Evolutionary conservation across 2,329 filamentous ascomycete genomes (phyloP), one percentile per base, ranked within the genome.

Genomic region (Westerdykella aurantiaca): DNA sequence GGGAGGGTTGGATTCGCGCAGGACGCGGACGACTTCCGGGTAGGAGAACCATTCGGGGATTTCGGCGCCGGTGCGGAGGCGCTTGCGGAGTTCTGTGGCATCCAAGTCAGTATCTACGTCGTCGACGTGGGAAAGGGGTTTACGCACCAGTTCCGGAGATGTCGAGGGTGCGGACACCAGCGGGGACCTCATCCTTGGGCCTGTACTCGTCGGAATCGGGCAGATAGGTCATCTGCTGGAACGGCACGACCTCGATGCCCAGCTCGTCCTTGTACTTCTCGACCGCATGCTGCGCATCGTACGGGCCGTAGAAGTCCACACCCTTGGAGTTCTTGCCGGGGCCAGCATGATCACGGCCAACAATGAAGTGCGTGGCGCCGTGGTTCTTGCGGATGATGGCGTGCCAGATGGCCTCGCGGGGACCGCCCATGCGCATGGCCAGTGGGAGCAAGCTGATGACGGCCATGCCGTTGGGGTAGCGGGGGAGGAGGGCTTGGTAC

Each of bases 31-130:
- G 58, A 98, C 93, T 76, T 98, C 93, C 50, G 93, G 91, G 78
- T 98, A 98, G 25, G 93, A 97, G 80, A 98, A 98, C 93, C 93
- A 98, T 72, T 94, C 89, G 57, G 93, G 93, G 60, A 98, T 98
- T 58, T 95, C 88, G 60, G 87, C 87, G 58, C 93, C 93, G 48
- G 86, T 94, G 63, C 86, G 84, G 52, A 98, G 83, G 60, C 93
- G 87, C 64, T 86, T 81, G 64, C 93, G 90, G 63, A 98, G 87
- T 77, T 98, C 93, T 49, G 85, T 89, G 49, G 5, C 10, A 25
- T 25, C 7, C 4, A 29, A 29, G 85, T 43, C 6, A 35, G 52
- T 40, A 50, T 39, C 38, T 39, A 13, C 29, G 12, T 37, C 1
- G 7, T 34, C 9, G 2, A 21, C 7, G 13, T 16, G 13, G 31